Evolutionary conservation across 2,329 filamentous ascomycete species (phyloP), one percentile per base, ranked within the genome.

Genomic region (Chrysosporium queenslandicum): DNA sequence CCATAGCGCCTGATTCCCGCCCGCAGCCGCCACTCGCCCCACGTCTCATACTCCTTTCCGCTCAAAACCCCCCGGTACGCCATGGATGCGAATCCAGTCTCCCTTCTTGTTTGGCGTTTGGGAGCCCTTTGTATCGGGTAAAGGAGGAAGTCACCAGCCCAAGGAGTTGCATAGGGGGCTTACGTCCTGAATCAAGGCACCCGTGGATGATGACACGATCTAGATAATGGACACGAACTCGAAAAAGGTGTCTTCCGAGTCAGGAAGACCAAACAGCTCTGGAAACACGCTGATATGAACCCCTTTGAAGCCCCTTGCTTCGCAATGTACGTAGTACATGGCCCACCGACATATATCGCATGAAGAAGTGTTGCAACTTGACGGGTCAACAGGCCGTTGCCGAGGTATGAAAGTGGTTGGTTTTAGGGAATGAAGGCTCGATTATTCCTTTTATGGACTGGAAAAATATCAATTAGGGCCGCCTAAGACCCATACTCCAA

Each of bases 111-210:
- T 71, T 8, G 74, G 60, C 0, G 69, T 71, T 56, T 74, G 68
- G 2, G 74, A 61, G 0, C 73, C 72, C 36, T 71, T 61, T 1
- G 74, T 67, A 8, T 72, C 66, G 2, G 77, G 74, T 2, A 74
- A 1, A 80, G 73, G 2, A 83, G 71, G 56, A 83, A 82, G 0
- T 68, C 80, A 79, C 78, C 78, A 82, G 2, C 79, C 79, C 0
- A 78, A 81, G 0, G 76, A 81, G 61, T 81, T 78, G 59, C 82
- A 82, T 65, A 82, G 79, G 0, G 80, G 75, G 0, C 79, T 80
- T 1, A 82, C 78, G 1, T 79, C 79, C 64, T 82, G 78, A 8
- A 58, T 54, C 0, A 30, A 12, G 16, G 30, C 8, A 8, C 16
- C n/a, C 7, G 27, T 7, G 12, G 49, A 50, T 1, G 18, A 5